Percentiles rank a stretch among this genome's conserved stretches.
Conservation (phyloP, 768 basidiomycete species). For the Trametes coccinea region DNA sequence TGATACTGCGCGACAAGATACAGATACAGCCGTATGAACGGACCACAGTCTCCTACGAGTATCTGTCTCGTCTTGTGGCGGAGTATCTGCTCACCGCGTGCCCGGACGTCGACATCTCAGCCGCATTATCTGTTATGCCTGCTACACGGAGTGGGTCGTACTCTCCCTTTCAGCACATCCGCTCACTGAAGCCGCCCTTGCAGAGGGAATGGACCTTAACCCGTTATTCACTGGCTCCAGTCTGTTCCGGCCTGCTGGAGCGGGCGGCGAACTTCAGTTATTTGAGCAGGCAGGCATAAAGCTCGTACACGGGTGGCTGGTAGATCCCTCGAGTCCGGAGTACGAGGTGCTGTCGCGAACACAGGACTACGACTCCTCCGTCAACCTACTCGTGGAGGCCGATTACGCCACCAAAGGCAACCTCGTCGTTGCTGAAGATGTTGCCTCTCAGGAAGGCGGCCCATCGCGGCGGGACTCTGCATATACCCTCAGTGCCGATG, state of each 20-base stretch:
- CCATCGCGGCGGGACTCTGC: slow-evolving; percentile 18
- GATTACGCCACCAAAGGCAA: slow-evolving; percentile 69
- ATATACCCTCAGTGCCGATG: slow-evolving; percentile 43
- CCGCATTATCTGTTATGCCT: slow-evolving; percentile 69
- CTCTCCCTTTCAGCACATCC: not conserved
- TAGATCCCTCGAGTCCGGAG: slow-evolving; percentile 68
- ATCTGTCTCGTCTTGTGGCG: slow-evolving; percentile 79
- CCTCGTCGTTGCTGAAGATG: slow-evolving; percentile 48
- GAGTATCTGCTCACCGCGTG: slow-evolving; percentile 71
- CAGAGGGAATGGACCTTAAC: slow-evolving; percentile 89
- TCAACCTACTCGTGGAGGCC: slow-evolving; percentile 75
- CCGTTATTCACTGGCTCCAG: slow-evolving; percentile 73
- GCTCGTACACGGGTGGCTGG: slow-evolving; percentile 88
- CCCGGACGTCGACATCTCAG: slow-evolving; percentile 62
- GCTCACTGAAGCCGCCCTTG: not conserved
- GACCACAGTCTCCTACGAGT: slow-evolving; percentile 77
- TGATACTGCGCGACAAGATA: slow-evolving; percentile 83
- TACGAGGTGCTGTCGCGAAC: slow-evolving; percentile 50
- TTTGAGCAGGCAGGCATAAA: slow-evolving; percentile 81
- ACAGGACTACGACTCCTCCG: slow-evolving; percentile 73
- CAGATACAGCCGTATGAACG: slow-evolving; percentile 67
- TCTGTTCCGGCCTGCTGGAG: slow-evolving; percentile 64
- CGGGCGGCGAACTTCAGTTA: slow-evolving; percentile 78
- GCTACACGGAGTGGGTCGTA: slow-evolving; percentile 51
- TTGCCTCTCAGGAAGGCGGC: slow-evolving; percentile 24